These are phyloP conservation scores for Aspergillus ellipticus DNA, from an alignment of 495 filamentous ascomycete genomes.

Conservation along the genomic window DNA sequence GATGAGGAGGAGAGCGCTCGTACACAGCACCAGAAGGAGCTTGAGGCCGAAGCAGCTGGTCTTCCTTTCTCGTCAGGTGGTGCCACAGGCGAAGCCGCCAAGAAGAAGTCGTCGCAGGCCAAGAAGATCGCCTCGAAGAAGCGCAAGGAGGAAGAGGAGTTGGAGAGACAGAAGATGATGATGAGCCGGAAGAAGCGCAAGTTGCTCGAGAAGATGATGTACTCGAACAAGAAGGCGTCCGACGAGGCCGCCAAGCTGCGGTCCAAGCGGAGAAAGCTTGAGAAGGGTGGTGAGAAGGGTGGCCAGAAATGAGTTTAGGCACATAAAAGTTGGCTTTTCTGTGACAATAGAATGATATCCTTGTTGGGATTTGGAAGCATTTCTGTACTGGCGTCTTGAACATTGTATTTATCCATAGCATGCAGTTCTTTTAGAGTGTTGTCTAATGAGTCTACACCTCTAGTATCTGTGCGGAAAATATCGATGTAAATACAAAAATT, in stretches of 20 bases:
- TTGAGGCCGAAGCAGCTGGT: conserved; percentile 82
- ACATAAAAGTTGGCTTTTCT: conserved; percentile 18
- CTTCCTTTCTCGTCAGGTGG: conserved; percentile 41
- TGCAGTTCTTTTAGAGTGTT: not conserved
- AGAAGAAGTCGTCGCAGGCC: conserved; percentile 58
- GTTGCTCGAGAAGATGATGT: conserved; percentile 87
- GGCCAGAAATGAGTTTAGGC: conserved; percentile 26
- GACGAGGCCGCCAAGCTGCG: conserved; percentile 71
- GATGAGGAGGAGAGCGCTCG: conserved; percentile 50
- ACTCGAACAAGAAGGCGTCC: conserved; percentile 79
- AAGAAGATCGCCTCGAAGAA: conserved; percentile 66
- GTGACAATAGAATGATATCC: conserved; percentile 26
- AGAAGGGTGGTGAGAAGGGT: conserved; percentile 51
- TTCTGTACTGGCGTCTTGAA: conserved; percentile 18
- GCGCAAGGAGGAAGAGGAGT: conserved; percentile 74
- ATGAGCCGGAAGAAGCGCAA: conserved; percentile 88
- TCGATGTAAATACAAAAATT: conserved; percentile 3
- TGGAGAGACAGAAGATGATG: conserved; percentile 88
- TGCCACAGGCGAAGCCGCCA: conserved; percentile 37
- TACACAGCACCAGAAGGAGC: conserved; percentile 73
- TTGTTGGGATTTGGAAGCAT: conserved; percentile 16
- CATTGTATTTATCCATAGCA: conserved; percentile 5
- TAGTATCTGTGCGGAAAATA: not conserved
- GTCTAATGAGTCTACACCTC: conserved; percentile 5
- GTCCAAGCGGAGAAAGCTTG: conserved; percentile 82